Base-by-base conservation (phyloP, 805 yeast genomes). In the Saturnispora dispora region DNA sequence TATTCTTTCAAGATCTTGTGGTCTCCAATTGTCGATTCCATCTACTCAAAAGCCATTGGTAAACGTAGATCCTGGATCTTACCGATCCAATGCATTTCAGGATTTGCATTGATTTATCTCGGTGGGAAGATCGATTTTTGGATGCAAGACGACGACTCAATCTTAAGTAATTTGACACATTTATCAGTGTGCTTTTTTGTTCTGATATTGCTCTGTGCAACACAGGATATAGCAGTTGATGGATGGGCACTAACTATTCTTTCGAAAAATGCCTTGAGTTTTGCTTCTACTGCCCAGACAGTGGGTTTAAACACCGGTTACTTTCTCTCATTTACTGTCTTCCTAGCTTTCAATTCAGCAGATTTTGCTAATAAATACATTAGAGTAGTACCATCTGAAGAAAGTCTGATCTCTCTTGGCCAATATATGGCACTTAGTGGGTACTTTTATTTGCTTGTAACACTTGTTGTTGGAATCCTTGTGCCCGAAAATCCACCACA, bases 221-320 rank as follows among this genome's bases (percentile, higher is more conserved):
- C 99, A 0, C 99, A 93, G 67, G 99, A 93, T 64, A 93, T 93
- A 51, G 98, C 99, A 0, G 99, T 93, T 22, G 99, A 93, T 69
- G 98, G 99, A 10, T 93, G 99, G 99, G 97, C 98, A 0, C 71
- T 93, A 61, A 93, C 96, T 1, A 81, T 91, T 39, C 72, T 93
- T 48, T 81, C 90, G 17, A 81, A 82, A 25, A 79, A 78, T 27
- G 84, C 95, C 13, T 72, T 93, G 55, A 82, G 95, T 17, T 93
- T 81, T 70, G 98, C 99, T 0, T 87, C 96, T 4, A 93, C 99
- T 0, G 99, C 99, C 0, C 99, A 93, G 68, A 93, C 99, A 0
- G 80, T 93, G 45, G 99, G 99, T 0, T 75, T 93, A 55, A 93
- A 93, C 69, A 76, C 91, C 3, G 99, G 99, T 22, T 93, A 91